Conservation (phyloP, 164 flowering plant species). For the Dillenia suffruticosa region DNA sequence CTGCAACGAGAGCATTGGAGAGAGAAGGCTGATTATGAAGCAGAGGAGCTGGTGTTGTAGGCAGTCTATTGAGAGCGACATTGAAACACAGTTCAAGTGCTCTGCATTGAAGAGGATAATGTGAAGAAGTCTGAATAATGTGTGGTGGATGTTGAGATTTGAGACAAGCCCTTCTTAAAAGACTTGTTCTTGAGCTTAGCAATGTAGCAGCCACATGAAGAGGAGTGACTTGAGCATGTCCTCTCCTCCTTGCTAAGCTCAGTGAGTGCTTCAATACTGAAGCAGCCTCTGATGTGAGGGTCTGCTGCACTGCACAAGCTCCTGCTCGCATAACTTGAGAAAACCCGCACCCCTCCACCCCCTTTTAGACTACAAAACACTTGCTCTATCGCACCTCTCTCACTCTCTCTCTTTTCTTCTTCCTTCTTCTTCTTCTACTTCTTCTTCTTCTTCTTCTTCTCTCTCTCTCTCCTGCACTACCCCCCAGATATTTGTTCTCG, state of each 20-base stretch:
- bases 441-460: background rate
- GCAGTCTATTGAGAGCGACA: constrained; percentile 90
- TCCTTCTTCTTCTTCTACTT: constrained; percentile 2
- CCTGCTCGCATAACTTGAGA: constrained; percentile 81
- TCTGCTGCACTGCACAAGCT: constrained; percentile 77
- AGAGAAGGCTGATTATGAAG: constrained; percentile 65
- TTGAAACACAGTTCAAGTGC: constrained; percentile 98
- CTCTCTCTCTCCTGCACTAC: constrained; percentile 13
- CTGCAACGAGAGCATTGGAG: constrained; percentile 91
- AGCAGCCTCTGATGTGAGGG: constrained; percentile 96
- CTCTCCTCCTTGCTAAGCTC: constrained; percentile 67
- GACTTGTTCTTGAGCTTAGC: constrained; percentile 47
- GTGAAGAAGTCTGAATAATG: constrained; percentile 19
- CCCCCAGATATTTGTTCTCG: background rate
- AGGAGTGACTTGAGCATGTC: constrained; percentile 95
- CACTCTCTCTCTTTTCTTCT: background rate
- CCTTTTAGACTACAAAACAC: constrained; percentile 5
- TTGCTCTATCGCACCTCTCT: background rate
- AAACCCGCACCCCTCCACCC: constrained; percentile 51
- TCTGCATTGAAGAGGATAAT: constrained; percentile 68
- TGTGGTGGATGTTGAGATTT: constrained; percentile 44
- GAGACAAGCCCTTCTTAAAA: constrained; percentile 73
- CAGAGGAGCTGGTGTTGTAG: constrained; percentile 54
- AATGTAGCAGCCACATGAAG: constrained; percentile 92
- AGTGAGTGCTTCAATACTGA: constrained; percentile 80